phyloP scores from a whole-genome alignment of 108 stramenopile genomes.

The Fistulifera solaris region DNA sequence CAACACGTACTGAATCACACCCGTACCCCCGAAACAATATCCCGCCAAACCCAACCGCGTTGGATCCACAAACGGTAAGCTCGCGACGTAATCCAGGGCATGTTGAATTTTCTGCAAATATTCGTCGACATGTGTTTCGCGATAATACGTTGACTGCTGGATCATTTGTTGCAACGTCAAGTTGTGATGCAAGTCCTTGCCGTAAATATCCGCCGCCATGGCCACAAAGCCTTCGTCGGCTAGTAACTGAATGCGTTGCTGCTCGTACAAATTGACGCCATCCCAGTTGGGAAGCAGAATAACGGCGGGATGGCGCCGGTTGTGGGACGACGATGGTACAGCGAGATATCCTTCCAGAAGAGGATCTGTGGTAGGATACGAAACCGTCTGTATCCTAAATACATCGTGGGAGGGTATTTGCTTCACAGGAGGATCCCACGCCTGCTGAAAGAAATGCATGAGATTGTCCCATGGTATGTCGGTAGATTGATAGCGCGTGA shows the following conservation, averaged over 20 bases:
- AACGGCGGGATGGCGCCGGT: constrained; percentile 11
- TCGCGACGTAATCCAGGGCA: constrained; percentile 23
- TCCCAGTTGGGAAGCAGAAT: constrained; percentile 33
- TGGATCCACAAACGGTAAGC: constrained; percentile 15
- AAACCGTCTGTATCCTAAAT: too few relatives aligned
- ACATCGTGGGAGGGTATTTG: too few relatives aligned
- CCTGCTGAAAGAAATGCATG: too few relatives aligned
- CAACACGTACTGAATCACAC: constrained; percentile 25
- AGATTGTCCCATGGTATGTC: too few relatives aligned
- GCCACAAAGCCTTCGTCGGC: constrained; percentile 26
- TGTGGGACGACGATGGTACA: not conserved
- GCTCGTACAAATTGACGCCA: constrained; percentile 28
- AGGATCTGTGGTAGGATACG: too few relatives aligned
- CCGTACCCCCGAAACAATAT: constrained; percentile 24
- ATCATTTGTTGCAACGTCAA: constrained; percentile 6
- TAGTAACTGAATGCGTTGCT: constrained; percentile 25
- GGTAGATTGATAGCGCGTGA: too few relatives aligned
- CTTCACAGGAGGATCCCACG: too few relatives aligned
- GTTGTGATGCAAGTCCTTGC: constrained; percentile 13
- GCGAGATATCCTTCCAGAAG: too few relatives aligned
- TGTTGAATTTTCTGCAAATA: constrained; percentile 26
- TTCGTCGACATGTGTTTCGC: constrained; percentile 13
- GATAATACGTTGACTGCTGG: constrained; percentile 15
- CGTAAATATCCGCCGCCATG: constrained; percentile 36
- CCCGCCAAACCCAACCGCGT: constrained; percentile 25